Percentiles rank a stretch among this genome's conserved stretches.
phyloP scores from a whole-genome alignment of 371 early-diverging fungal species.

The Batkoa obscura region DNA sequence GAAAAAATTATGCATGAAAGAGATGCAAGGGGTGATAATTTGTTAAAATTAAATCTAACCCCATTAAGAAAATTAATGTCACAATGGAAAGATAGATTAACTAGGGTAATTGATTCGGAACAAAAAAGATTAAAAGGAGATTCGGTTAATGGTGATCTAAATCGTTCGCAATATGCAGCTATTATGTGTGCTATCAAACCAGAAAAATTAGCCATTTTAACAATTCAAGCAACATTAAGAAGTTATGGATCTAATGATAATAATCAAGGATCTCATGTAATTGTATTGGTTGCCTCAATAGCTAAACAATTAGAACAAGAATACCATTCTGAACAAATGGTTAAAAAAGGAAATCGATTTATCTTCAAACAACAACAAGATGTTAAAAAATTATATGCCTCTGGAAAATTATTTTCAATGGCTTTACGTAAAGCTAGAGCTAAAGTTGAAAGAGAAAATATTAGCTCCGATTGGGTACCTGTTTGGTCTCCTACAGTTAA shows the following conservation, averaged over 20 bases:
- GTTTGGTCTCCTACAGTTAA: conserved; percentile 40
- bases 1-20: conserved; percentile 42
- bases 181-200: conserved; percentile 51
- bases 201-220: conserved; percentile 63
- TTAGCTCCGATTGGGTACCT: conserved; percentile 30
- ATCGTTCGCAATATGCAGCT: conserved; percentile 34
- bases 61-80: conserved; percentile 37
- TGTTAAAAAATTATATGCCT: conserved; percentile 36
- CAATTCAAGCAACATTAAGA: conserved; percentile 62
- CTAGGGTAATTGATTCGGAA: conserved; percentile 42
- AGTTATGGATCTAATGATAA: conserved; percentile 33
- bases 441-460: conserved; percentile 25
- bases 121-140: conserved; percentile 17
- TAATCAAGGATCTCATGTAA: conserved; percentile 39
- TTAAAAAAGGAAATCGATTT: conserved; percentile 35
- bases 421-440: conserved; percentile 48
- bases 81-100: conserved; percentile 56
- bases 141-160: conserved; percentile 12
- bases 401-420: conserved; percentile 57
- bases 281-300: conserved; percentile 37
- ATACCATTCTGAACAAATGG: conserved; percentile 56
- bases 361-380: conserved; percentile 16
- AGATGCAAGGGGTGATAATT: conserved; percentile 29
- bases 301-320: conserved; percentile 71
- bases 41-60: conserved; percentile 25